Evolutionary conservation across 2,329 filamentous ascomycete species (phyloP).

Genomic region (Bipolaris gigantea): DNA sequence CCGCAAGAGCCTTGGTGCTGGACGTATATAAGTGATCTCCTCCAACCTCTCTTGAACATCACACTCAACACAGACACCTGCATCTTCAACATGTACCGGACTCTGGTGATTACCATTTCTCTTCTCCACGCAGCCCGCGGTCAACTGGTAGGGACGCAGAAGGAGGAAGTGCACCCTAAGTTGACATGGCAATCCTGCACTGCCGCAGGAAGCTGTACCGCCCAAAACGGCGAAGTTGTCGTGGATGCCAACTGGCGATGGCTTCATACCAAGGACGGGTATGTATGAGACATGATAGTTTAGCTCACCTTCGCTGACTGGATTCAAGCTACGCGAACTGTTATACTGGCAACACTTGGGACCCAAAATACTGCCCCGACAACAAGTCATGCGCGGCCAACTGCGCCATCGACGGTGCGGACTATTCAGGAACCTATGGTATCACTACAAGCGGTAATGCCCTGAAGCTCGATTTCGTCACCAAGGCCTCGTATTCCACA

Average conservation of each 20-base stretch:
- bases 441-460: conserved; percentile 55
- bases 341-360: conserved; percentile 49
- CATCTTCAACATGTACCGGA: conserved; percentile 29
- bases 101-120: conserved; percentile 48
- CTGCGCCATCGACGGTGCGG: conserved; percentile 46
- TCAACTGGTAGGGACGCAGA: conserved; percentile 48
- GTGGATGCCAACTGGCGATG: conserved; percentile 54
- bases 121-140: conserved; percentile 51
- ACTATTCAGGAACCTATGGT: conserved; percentile 47
- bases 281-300: background rate
- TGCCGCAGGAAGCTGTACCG: conserved; percentile 41
- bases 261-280: conserved; percentile 47
- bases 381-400: conserved; percentile 38
- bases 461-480: conserved; percentile 60
- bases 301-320: background rate
- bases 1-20: background rate
- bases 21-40: background rate
- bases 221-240: conserved; percentile 40
- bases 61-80: background rate
- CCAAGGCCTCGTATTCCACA: conserved; percentile 48
- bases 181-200: conserved; percentile 45
- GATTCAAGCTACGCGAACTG: conserved; percentile 40
- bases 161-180: conserved; percentile 45
- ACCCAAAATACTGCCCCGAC: conserved; percentile 42
- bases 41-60: background rate